Conservation (phyloP, 192 early-diverging fungal genomes). For the Jimgerdemannia lactiflua region DNA sequence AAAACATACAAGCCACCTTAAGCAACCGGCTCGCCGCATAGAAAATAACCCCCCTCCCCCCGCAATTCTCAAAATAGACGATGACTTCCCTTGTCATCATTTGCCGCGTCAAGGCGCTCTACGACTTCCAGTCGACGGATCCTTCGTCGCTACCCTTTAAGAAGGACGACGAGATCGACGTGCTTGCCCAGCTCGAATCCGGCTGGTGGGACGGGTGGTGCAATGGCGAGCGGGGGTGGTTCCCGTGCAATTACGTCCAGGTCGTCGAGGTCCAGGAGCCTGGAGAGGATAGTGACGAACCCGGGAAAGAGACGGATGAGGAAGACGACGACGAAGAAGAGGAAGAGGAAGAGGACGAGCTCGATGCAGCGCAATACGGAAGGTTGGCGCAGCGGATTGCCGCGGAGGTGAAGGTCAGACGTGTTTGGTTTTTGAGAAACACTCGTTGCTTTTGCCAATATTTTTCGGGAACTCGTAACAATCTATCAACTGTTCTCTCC, state of each 20-base stretch:
- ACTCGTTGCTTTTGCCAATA: no score
- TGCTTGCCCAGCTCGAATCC: slow-evolving; percentile 82
- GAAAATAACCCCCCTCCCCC: background rate
- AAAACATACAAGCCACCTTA: background rate
- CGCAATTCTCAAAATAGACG: background rate
- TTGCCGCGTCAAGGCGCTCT: slow-evolving; percentile 69
- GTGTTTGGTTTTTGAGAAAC: background rate
- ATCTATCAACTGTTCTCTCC: no score
- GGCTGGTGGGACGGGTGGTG: slow-evolving; percentile 98
- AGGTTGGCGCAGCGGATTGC: background rate
- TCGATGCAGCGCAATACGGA: background rate
- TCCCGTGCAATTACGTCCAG: slow-evolving; percentile 86
- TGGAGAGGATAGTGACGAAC: background rate
- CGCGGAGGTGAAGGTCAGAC: background rate
- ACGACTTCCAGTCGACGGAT: slow-evolving; percentile 82
- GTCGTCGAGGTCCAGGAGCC: slow-evolving; percentile 26
- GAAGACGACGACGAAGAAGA: background rate
- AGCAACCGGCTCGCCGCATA: no score
- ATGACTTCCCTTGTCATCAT: slow-evolving; percentile 8
- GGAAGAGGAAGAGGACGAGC: background rate
- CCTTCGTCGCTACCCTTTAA: slow-evolving; percentile 77
- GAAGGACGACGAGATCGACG: slow-evolving; percentile 86
- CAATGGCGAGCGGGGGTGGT: slow-evolving; percentile 82
- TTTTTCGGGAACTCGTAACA: no score
- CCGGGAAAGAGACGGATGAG: background rate